These are phyloP conservation scores for Phyllosticta capitalensis DNA, from an alignment of 2,329 filamentous ascomycete genomes.

Conservation along the genomic window DNA sequence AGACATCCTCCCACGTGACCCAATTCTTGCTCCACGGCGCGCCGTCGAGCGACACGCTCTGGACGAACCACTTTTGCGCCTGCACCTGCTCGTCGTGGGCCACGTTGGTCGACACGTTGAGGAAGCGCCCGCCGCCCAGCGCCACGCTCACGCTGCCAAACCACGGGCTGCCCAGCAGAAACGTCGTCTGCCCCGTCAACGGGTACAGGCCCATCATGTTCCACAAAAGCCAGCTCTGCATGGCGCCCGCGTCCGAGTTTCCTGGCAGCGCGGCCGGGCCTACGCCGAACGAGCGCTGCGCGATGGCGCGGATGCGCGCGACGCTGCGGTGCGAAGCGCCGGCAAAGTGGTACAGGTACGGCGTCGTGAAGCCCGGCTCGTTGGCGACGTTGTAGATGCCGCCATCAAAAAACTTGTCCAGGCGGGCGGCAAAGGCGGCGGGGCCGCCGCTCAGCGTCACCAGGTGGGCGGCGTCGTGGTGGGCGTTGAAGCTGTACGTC, in stretches of 20 bases:
- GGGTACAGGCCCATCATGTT: constrained; percentile 52
- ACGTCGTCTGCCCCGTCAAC: constrained; percentile 58
- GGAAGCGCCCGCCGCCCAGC: constrained; percentile 44
- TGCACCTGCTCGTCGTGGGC: constrained; percentile 32
- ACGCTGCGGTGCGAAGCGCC: constrained; percentile 54
- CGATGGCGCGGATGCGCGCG: constrained; percentile 47
- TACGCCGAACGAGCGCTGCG: constrained; percentile 50
- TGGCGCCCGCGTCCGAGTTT: constrained; percentile 62
- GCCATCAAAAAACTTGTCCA: constrained; percentile 52
- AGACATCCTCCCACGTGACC: constrained; percentile 58
- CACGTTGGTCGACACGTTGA: constrained; percentile 47
- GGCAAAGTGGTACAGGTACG: constrained; percentile 61
- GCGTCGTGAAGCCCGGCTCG: constrained; percentile 57
- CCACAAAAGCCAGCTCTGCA: constrained; percentile 54
- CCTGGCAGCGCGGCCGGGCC: constrained; percentile 52
- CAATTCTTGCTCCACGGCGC: constrained; percentile 52
- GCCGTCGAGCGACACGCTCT: constrained; percentile 58
- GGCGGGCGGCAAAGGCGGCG: constrained; percentile 44
- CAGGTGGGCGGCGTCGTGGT: constrained; percentile 52
- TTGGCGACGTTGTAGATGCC: constrained; percentile 52
- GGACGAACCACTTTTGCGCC: constrained; percentile 48
- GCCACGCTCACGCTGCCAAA: constrained; percentile 46
- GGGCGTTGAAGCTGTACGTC: constrained; percentile 60
- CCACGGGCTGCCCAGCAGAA: constrained; percentile 45
- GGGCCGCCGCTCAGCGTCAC: constrained; percentile 48